Percentiles rank a stretch among this genome's conserved stretches.
Evolutionary conservation across 2,329 filamentous ascomycete genomes (phyloP).

Genomic region (Aureobasidium zeae): DNA sequence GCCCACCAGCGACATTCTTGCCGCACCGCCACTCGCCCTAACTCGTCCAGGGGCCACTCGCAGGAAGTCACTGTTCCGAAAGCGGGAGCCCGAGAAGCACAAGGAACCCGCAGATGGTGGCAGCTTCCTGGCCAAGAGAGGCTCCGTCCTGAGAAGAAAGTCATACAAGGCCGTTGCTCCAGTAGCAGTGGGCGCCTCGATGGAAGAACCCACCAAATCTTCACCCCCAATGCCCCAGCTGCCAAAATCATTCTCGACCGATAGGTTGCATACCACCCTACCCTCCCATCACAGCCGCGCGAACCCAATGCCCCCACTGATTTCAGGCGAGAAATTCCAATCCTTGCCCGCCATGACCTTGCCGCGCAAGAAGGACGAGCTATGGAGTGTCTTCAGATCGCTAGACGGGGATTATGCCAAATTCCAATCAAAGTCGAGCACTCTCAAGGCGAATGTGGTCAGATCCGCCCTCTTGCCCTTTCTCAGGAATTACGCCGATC

Average conservation of each 20-base stretch:
- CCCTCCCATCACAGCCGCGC: conserved; percentile 29
- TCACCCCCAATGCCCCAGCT: conserved; percentile 33
- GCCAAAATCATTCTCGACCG: conserved; percentile 42
- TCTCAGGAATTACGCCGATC: conserved; percentile 57
- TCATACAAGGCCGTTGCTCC: conserved; percentile 6
- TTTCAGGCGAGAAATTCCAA: conserved; percentile 33
- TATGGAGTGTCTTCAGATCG: conserved; percentile 59
- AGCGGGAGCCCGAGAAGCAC: conserved; percentile 5
- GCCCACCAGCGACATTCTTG: background rate
- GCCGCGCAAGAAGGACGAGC: conserved; percentile 56
- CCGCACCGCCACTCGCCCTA: background rate
- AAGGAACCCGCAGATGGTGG: conserved; percentile 2
- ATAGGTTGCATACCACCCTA: conserved; percentile 33
- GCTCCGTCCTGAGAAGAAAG: conserved; percentile 20
- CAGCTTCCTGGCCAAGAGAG: conserved; percentile 17
- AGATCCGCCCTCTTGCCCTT: conserved; percentile 67
- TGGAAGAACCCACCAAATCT: conserved; percentile 15
- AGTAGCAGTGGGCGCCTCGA: conserved; percentile 9
- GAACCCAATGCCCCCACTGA: conserved; percentile 35
- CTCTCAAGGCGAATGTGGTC: conserved; percentile 66
- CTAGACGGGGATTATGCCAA: conserved; percentile 61
- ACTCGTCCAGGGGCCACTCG: background rate
- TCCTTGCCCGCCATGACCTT: conserved; percentile 21
- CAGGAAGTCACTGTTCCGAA: conserved; percentile 8
- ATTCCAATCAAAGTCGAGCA: conserved; percentile 64